Evolutionary conservation across 2,329 filamentous ascomycete species (phyloP), one percentile per base, ranked within the genome.

Genomic region (Chaetomiaceae sp.): DNA sequence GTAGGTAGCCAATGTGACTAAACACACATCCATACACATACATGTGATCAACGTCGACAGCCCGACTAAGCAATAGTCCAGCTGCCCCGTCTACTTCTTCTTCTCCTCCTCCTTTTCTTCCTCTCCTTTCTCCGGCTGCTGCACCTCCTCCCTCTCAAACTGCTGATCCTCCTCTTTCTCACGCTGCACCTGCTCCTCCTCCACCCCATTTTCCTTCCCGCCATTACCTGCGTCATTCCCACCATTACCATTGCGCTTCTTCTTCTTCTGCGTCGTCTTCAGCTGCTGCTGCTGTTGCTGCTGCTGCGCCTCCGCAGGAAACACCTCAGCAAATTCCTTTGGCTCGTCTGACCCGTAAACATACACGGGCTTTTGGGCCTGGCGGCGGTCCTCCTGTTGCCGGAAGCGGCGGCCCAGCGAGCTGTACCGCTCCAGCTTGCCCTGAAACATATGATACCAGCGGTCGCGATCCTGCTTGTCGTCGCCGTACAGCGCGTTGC

Each of bases 401-500:
- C 88, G 77, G 64, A 76, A 84, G 40, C 62, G 50, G 35, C 76
- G 73, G 7, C 89, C 88, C 42, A 69, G 60, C 11, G 69, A 56
- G 43, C 74, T 81, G 37, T 63, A 57, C 42, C 57, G 48, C 6
- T 65, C 58, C 47, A 78, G 60, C 8, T 60, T 56, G 22, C 72
- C 70, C 15, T 53, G 45, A 55, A 72, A 77, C 63, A 74, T 68
- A 19, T 51, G 51, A 54, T 80, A 79, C 60, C 68, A 72, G 22
- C 22, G 22, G 10, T 37, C 30, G 34, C 22, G 12, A 11, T 66
- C 67, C 12, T 69, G 63, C 4, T 66, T 65, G 12, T 71, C 67
- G 10, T 72, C 66, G 11, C 65, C 62, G 49, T 60, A 62, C 22
- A 79, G 70, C 41, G 72, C 67, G 1, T 47, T 51, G n/a, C 34